phyloP scores from a whole-genome alignment of 1,284 basidiomycete genomes.

The Inonotus obliquus region DNA sequence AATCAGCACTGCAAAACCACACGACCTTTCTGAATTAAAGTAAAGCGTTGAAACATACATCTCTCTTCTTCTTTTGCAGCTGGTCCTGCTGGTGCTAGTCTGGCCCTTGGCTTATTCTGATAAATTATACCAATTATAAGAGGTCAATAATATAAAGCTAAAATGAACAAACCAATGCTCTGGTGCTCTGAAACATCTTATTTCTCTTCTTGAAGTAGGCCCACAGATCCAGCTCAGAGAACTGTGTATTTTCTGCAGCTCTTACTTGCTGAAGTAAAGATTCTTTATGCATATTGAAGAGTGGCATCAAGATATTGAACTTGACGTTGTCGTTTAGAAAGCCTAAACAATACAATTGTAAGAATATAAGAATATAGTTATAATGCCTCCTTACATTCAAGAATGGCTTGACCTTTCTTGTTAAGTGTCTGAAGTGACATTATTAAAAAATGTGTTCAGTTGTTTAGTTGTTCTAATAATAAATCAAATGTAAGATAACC shows the following conservation, averaged over 20 bases:
- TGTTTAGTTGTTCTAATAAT: too few species aligned
- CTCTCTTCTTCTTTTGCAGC: background rate
- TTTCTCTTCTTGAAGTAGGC: background rate
- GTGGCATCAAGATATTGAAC: too few species aligned
- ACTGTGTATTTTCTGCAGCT: background rate
- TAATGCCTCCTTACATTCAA: background rate
- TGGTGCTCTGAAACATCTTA: background rate
- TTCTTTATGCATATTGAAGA: background rate
- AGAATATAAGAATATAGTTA: background rate
- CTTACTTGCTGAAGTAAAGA: background rate
- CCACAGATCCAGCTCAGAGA: background rate
- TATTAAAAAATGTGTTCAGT: too few species aligned
- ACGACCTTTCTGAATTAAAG: background rate
- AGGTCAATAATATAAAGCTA: background rate
- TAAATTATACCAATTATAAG: background rate
- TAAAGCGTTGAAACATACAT: background rate
- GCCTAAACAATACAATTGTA: background rate
- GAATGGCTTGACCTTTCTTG: background rate
- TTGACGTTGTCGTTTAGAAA: background rate
- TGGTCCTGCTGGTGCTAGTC: background rate
- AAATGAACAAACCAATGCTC: background rate
- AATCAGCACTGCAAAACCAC: background rate
- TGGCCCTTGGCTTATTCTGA: background rate
- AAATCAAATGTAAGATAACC: too few species aligned
- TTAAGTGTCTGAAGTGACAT: background rate